Base-by-base conservation (phyloP, 2,329 filamentous ascomycete genomes). In the Plenodomus tracheiphilus region DNA sequence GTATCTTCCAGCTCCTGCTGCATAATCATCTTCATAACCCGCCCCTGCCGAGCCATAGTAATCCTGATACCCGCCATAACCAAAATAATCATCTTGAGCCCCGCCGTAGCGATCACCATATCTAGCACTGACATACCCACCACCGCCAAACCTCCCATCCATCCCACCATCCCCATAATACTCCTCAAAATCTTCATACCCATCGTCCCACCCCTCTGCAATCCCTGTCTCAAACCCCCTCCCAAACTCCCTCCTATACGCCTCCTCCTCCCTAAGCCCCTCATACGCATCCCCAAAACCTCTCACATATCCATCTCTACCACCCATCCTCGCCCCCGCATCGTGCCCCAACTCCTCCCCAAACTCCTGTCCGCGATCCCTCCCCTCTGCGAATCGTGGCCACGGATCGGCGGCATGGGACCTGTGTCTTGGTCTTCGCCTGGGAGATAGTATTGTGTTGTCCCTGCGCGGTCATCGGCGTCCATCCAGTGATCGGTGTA, bases 401-500 rank as follows among this genome's bases (percentile, higher is more conserved):
- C 25, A 28, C 20, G 36, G 42, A 11, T 25, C 10, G 16, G 34
- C 16, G 36, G 43, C 11, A 45, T 20, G 1, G 28, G 21, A 35
- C 36, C 36, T 8, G 22, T 32, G 20, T 34, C 21, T n/a, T 34
- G 11, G 20, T 38, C 20, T 4, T 45, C 21, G 25, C 17, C 18
- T 20, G 25, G 43, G 17, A 30, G 36, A 34, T 22, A 45, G 22
- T 45, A 39, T 28, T 45, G 42, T n/a, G 42, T 28, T 7, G 35
- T 39, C 9, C 13, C 28, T 15, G n/a, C 28, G 10, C 19, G 6
- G 16, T 21, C 42, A 11, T 25, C 16, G 3, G 11, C 17, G 21
- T 45, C 42, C 21, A 38, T 18, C 22, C 21, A 45, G 21, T 45
- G 42, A 34, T 45, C 28, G 19, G 41, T 35, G 22, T 25, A 25